Base-by-base conservation (phyloP, 257 asterid species). In the Gardenia jasminoides region DNA sequence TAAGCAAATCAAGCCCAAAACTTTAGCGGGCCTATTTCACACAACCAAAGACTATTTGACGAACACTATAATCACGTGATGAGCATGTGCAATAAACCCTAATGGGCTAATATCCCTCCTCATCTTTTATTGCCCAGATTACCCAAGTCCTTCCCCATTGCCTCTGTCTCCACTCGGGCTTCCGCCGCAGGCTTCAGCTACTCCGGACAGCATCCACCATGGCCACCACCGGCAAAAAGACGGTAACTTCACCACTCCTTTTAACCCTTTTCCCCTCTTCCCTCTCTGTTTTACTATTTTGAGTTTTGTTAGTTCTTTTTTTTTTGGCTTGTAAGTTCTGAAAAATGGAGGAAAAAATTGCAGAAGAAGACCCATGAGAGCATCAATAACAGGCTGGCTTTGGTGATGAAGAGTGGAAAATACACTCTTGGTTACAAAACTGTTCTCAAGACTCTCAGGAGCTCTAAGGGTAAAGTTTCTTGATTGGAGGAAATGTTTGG, bases 331-430 rank as follows among this genome's bases (percentile, higher is more conserved):
- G 65, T 17, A 6, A n/a, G 22, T 47, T 61, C 56, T 48, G 46
- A 47, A 67, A 69, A 65, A 44, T 44, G 48, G 11, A 44, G 48
- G 30, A 16, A 39, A 17, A 61, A 58, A 73, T 70, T 87, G 91
- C 96, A 89, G 91, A 92, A 92, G 92, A 92, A 89, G 95, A 90
- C 91, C 6, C 96, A 91, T 81, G 97, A 92, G 89, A 90, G 91
- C 83, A 91, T 91, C 24, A 91, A 90, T 91, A 91, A 85, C 82
- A 88, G 95, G 84, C 70, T 91, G 72, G 93, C 93, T 74, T 91
- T 92, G 70, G 96, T 92, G 75, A 88, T 92, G 94, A 92, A 92
- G 93, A 92, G 97, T 80, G 97, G 97, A 0, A 92, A 91, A 61
- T 92, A 74, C 86, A 88, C 94, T 75, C 93, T 92, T 58, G 97